Base-by-base conservation (phyloP, 148 eudicot species). In the Vaccinium macrocarpon region DNA sequence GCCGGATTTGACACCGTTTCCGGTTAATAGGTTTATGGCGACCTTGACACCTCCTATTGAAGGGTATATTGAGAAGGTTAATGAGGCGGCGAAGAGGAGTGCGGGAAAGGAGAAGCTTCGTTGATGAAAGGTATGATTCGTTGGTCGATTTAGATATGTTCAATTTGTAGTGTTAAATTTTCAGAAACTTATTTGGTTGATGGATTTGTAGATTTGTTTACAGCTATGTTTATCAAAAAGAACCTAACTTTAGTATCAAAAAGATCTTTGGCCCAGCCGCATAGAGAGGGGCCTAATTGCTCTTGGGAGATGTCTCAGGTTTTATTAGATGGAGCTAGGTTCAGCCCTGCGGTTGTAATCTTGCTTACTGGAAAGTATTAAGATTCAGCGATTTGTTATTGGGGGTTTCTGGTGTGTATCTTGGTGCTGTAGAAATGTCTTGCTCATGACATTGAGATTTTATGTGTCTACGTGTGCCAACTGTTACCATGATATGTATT, bases 21-120 rank as follows among this genome's bases (percentile, higher is more conserved):
- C 99, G 0, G 88, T 85, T 4, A 97, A 92, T 48, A 81, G 96
- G 38, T 92, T 91, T 78, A 93, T 97, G 98, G 96, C 98, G 0
- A 92, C 97, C 0, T 84, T 97, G 80, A 95, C 98, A 12, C 99
- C 99, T 2, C 99, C 99, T 0, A 97, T 97, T 87, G 98, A 93
- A 88, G 99, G 99, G 49, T 97, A 97, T 79, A 89, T 91, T 27
- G 96, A 97, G 82, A 97, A 92, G 90, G 73, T 97, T 66, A 90
- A 86, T 76, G 98, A 93, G 90, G 99, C 99, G 5, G 93, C 98
- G 4, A 90, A 85, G 91, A 93, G 73, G 90, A 86, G 78, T 38
- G 32, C 87, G 49, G 92, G 84, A 61, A 93, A 91, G 88, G 92
- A 78, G 83, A 97, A 95, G 90, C 97, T 91, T 84, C 90, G 99